Evolutionary conservation across 208 protist species (phyloP).

Genomic region (Trypanosoma conorhini): DNA sequence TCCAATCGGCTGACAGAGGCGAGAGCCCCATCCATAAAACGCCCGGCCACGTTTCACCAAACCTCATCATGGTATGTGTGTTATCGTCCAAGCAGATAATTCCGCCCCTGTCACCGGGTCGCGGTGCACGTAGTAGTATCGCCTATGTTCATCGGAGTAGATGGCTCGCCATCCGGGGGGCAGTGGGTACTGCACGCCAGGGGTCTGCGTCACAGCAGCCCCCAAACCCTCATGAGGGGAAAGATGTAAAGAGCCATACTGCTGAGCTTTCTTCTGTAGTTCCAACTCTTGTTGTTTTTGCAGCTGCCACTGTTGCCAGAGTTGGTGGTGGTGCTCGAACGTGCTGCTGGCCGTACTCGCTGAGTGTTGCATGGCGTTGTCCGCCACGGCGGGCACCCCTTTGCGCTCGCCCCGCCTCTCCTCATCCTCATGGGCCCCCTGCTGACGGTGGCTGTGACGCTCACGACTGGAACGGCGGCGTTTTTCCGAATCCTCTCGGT

Average conservation of each 20-base stretch:
- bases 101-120: constrained; percentile 55
- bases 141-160: constrained; percentile 69
- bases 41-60: neutral
- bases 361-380: neutral
- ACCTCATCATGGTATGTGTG: neutral
- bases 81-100: constrained; percentile 61
- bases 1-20: neutral
- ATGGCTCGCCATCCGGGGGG: constrained; percentile 65
- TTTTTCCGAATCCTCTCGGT: neutral
- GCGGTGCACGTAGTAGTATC: constrained; percentile 71
- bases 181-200: neutral
- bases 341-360: neutral
- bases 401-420: neutral
- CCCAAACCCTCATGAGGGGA: neutral
- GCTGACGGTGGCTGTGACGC: neutral
- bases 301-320: constrained; percentile 11
- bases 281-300: constrained; percentile 16
- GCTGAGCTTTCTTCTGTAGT: neutral
- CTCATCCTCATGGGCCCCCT: neutral
- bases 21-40: neutral
- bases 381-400: neutral
- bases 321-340: neutral
- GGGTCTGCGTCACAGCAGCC: neutral
- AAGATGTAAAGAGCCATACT: neutral
- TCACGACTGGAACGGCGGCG: constrained; percentile 6